These are phyloP conservation scores for Rhynchospora pubera DNA, from an alignment of 176 grass and related monocot genomes.

Conservation along the genomic window DNA sequence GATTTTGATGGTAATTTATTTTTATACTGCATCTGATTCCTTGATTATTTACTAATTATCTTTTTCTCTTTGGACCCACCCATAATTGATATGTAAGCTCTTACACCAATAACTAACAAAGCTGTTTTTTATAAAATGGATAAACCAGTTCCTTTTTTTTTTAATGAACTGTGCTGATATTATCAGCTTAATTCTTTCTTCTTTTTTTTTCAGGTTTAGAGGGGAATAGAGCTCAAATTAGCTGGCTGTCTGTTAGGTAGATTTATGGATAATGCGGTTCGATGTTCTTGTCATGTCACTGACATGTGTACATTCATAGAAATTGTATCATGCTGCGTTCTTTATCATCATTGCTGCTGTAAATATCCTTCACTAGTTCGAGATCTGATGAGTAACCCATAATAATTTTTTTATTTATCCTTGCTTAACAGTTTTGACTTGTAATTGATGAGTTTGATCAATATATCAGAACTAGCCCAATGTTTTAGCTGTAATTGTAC, in stretches of 20 bases:
- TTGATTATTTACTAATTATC: neutral
- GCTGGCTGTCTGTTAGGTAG: conserved; percentile 10
- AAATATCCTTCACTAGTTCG: conserved; percentile 1
- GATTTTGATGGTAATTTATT: neutral
- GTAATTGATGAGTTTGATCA: neutral
- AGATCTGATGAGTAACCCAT: conserved; percentile 15
- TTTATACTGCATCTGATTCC: neutral
- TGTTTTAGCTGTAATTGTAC: neutral
- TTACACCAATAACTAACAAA: neutral
- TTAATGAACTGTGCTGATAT: neutral
- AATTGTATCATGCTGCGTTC: conserved; percentile 14
- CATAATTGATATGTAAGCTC: neutral
- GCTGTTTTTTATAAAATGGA: neutral
- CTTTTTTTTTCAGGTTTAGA: conserved; percentile 7
- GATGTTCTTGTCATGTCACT: neutral
- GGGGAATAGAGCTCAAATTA: neutral
- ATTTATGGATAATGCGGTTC: neutral
- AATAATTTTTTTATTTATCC: conserved; percentile 9
- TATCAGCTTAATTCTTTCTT: neutral
- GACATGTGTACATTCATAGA: conserved; percentile 21
- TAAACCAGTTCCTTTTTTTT: neutral
- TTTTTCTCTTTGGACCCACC: neutral
- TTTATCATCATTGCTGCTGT: conserved; percentile 18
- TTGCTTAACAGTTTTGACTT: neutral
- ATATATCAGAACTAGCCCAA: neutral